phyloP scores from a whole-genome alignment of 2,329 filamentous ascomycete genomes.

The Hortaea sp. region DNA sequence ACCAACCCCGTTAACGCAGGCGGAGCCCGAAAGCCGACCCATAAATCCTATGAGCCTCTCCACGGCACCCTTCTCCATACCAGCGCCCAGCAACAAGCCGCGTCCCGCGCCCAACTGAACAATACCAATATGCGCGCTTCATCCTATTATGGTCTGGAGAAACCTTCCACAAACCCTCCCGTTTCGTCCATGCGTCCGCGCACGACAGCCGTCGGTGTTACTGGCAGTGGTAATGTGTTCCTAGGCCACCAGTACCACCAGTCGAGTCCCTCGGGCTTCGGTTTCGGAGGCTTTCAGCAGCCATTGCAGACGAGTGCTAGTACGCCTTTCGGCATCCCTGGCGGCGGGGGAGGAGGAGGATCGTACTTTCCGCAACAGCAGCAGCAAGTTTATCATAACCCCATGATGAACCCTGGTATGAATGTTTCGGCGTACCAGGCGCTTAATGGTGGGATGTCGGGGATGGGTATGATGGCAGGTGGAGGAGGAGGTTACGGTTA shows the following conservation, averaged over 20 bases:
- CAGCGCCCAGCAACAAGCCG: constrained; percentile 22
- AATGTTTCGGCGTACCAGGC: background rate
- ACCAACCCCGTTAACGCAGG: constrained; percentile 24
- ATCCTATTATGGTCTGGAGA: constrained; percentile 10
- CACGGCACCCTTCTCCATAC: constrained; percentile 31
- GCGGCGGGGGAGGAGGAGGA: constrained; percentile 3
- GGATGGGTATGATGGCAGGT: constrained; percentile 1
- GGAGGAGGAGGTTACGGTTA: background rate
- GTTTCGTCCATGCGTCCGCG: constrained; percentile 16
- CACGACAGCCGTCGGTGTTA: background rate
- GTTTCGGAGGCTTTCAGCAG: constrained; percentile 2
- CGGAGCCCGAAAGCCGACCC: constrained; percentile 2
- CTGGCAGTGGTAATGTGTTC: constrained; percentile 3
- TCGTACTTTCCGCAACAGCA: constrained; percentile 4
- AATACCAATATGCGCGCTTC: constrained; percentile 24
- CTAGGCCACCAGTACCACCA: constrained; percentile 14
- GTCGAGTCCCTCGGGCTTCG: constrained; percentile 2
- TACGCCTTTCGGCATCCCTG: constrained; percentile 10
- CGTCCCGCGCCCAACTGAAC: constrained; percentile 25
- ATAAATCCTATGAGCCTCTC: constrained; percentile 11
- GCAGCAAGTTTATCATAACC: background rate
- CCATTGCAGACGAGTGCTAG: constrained; percentile 6
- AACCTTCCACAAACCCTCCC: constrained; percentile 10
- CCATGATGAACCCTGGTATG: constrained; percentile 1
- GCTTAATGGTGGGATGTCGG: background rate